Percentiles rank a stretch among this genome's conserved stretches.
Conservation (phyloP, 2,329 filamentous ascomycete genomes). For the Aspergillus ochraceus region DNA sequence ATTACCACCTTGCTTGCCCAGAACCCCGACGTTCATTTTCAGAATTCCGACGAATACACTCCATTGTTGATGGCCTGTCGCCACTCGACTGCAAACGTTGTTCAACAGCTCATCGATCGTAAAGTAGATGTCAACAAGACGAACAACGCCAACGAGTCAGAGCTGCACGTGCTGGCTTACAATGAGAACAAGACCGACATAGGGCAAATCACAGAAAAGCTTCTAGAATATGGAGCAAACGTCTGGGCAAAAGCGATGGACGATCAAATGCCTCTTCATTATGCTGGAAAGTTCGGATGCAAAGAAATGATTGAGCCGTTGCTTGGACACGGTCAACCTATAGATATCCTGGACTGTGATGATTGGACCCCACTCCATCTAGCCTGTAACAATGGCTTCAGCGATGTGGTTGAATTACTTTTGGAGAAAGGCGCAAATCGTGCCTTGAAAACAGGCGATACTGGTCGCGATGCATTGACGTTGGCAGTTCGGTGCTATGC, state of each 20-base stretch:
- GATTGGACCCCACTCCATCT: background rate
- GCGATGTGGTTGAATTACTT: background rate
- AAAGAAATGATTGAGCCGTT: background rate
- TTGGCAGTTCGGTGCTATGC: background rate
- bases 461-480: background rate
- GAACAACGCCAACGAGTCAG: background rate
- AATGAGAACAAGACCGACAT: background rate
- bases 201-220: background rate
- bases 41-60: background rate
- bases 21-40: background rate
- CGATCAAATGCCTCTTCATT: background rate
- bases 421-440: background rate
- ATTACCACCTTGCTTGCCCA: background rate
- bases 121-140: background rate
- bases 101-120: background rate
- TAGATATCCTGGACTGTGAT: background rate
- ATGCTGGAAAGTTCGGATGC: background rate
- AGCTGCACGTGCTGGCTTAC: background rate
- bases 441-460: background rate
- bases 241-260: background rate
- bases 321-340: background rate
- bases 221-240: background rate
- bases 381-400: background rate
- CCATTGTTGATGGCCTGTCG: background rate
- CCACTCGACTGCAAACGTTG: background rate